Evolutionary conservation across 192 early-diverging fungal genomes (phyloP).

Genomic region (Podila epicladia): DNA sequence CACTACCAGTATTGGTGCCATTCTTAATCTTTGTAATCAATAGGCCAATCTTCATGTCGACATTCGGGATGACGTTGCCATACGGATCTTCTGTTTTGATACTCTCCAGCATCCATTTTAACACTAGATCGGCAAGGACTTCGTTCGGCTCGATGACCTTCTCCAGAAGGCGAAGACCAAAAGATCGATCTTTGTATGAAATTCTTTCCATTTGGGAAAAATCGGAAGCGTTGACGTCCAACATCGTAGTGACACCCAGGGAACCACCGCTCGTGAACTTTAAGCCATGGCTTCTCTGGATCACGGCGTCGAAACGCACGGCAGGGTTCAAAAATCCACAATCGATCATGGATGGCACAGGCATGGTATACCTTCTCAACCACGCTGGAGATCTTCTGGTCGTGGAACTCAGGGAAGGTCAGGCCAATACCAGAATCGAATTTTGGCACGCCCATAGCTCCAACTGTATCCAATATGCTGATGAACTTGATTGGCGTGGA

Average conservation of each 20-base stretch:
- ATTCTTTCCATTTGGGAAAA: neutral
- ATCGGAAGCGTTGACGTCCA: constrained; percentile 11
- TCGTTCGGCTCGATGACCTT: constrained; percentile 3
- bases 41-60: neutral
- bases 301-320: neutral
- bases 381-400: constrained; percentile 5
- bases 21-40: neutral
- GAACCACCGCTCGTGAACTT: constrained; percentile 17
- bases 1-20: neutral
- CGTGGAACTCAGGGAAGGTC: constrained; percentile 14
- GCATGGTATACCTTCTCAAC: constrained; percentile 29
- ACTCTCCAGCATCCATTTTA: constrained; percentile 14
- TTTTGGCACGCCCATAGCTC: constrained; percentile 10
- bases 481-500: constrained; percentile 30
- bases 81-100: neutral
- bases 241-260: constrained; percentile 28
- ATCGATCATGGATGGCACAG: constrained; percentile 10
- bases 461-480: constrained; percentile 26
- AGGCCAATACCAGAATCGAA: constrained; percentile 10
- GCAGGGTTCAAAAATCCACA: constrained; percentile 23
- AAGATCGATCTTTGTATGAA: neutral
- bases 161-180: neutral
- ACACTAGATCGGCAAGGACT: neutral
- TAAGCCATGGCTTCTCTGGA: neutral
- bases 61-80: neutral